Percentiles rank a stretch among this genome's conserved stretches.
phyloP scores from a whole-genome alignment of 2,329 filamentous ascomycete genomes.

The Arthrinium phaeospermum region DNA sequence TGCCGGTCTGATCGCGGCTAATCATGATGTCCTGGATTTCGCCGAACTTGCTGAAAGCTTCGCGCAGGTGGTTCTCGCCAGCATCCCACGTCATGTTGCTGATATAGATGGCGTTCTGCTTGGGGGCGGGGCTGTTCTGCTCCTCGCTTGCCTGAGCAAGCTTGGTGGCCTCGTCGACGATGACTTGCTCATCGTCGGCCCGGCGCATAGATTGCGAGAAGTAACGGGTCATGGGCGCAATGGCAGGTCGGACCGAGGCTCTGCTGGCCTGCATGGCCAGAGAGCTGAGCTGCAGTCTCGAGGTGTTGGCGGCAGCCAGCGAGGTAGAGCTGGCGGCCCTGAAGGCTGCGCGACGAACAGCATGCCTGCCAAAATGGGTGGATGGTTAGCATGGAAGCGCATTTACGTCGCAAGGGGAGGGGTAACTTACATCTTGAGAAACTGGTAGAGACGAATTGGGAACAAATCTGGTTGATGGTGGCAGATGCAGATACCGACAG shows the following conservation, averaged over 20 bases:
- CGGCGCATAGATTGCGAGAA: slow-evolving; percentile 39
- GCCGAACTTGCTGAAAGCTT: slow-evolving; percentile 58
- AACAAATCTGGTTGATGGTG: background rate
- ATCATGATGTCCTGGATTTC: slow-evolving; percentile 32
- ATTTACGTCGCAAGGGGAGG: background rate
- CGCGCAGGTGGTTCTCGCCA: slow-evolving; percentile 62
- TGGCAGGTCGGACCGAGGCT: slow-evolving; percentile 29
- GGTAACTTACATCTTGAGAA: background rate
- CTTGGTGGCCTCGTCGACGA: slow-evolving; percentile 23
- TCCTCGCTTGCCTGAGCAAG: slow-evolving; percentile 15
- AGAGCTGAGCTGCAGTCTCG: slow-evolving; percentile 37
- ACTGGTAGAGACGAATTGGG: background rate
- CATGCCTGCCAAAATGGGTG: slow-evolving; percentile 33
- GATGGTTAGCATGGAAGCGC: background rate
- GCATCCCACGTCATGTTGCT: slow-evolving; percentile 76
- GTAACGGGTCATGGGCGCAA: slow-evolving; percentile 28
- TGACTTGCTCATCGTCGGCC: slow-evolving; percentile 26
- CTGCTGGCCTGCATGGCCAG: slow-evolving; percentile 37
- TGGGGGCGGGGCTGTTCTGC: background rate
- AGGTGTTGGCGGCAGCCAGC: slow-evolving; percentile 31
- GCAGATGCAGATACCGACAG: background rate
- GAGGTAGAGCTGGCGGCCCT: slow-evolving; percentile 37
- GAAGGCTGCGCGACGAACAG: slow-evolving; percentile 39
- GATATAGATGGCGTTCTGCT: slow-evolving; percentile 59
- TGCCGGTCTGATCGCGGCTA: slow-evolving; percentile 34